These are phyloP conservation scores for Erigeron philadelphicus DNA, from an alignment of 140 eudicot genomes.

Conservation along the genomic window DNA sequence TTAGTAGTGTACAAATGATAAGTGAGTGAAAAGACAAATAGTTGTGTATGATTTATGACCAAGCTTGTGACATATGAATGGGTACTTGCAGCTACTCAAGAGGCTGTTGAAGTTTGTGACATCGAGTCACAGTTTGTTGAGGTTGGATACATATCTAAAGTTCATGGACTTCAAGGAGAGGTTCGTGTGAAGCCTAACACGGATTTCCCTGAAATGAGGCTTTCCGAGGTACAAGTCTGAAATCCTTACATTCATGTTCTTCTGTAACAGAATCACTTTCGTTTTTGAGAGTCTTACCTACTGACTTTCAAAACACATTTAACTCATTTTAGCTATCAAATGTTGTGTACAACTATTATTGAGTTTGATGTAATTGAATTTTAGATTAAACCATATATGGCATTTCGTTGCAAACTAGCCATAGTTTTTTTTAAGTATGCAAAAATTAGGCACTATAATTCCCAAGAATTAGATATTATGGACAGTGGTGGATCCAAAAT, in stretches of 20 bases:
- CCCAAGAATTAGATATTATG: slow-evolving; percentile 13
- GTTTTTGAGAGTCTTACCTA: background rate
- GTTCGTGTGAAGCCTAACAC: slow-evolving; percentile 75
- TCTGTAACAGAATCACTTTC: slow-evolving; percentile 11
- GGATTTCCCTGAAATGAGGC: slow-evolving; percentile 81
- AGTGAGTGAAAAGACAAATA: background rate
- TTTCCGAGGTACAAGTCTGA: slow-evolving; percentile 54
- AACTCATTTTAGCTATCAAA: no score
- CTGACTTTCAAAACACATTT: background rate
- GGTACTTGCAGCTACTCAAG: slow-evolving; percentile 54
- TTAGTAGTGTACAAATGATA: background rate
- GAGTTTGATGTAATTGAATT: no score
- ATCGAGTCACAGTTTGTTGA: slow-evolving; percentile 53
- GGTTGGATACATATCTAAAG: slow-evolving; percentile 71
- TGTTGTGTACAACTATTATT: no score
- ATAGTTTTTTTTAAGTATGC: background rate
- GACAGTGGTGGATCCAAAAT: background rate
- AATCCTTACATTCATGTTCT: background rate
- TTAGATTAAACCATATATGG: background rate
- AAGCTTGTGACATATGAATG: background rate
- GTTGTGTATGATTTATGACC: background rate
- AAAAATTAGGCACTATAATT: background rate
- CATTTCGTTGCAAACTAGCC: slow-evolving; percentile 9
- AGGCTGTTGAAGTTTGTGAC: slow-evolving; percentile 42
- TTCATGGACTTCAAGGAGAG: slow-evolving; percentile 90